Conservation (phyloP, 1,284 basidiomycete genomes). For the Blastosporella zonata region DNA sequence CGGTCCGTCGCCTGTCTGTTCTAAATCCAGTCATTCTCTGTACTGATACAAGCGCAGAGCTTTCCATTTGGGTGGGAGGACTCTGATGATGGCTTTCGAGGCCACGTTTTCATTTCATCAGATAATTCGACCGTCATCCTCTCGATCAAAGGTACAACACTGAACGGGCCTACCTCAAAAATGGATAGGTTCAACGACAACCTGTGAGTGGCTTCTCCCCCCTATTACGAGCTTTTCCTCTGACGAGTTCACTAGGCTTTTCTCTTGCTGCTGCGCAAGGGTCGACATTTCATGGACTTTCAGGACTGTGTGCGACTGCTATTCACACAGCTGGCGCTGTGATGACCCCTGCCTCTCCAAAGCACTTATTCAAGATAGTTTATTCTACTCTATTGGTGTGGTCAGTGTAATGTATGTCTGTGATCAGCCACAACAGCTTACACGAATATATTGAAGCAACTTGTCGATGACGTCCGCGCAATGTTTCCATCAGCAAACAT, state of each 20-base stretch:
- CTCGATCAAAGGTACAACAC: slow-evolving; percentile 93
- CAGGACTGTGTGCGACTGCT: slow-evolving; percentile 89
- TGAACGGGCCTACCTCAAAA: slow-evolving; percentile 79
- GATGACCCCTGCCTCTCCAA: slow-evolving; percentile 81
- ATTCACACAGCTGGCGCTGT: slow-evolving; percentile 68
- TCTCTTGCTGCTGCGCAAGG: slow-evolving; percentile 96
- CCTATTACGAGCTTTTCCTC: not conserved
- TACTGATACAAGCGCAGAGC: slow-evolving; percentile 44
- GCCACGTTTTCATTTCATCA: slow-evolving; percentile 82
- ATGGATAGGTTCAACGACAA: slow-evolving; percentile 98
- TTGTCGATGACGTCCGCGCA: slow-evolving; percentile 79
- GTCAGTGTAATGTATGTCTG: slow-evolving; percentile 40
- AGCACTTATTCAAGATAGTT: slow-evolving; percentile 83
- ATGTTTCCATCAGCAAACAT: slow-evolving; percentile 85
- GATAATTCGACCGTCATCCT: slow-evolving; percentile 85
- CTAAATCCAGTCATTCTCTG: not conserved
- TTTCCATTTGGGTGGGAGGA: slow-evolving; percentile 93
- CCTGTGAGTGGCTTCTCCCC: slow-evolving; percentile 34
- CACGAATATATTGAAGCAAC: slow-evolving; percentile 39
- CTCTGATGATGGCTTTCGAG: slow-evolving; percentile 78
- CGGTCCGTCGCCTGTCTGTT: slow-evolving; percentile 41
- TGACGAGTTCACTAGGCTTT: slow-evolving; percentile 45
- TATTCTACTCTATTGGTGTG: slow-evolving; percentile 86
- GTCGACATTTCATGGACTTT: slow-evolving; percentile 87
- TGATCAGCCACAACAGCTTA: not conserved